Conservation (phyloP, 768 basidiomycete species). For the Gelatoporia subvermispora region DNA sequence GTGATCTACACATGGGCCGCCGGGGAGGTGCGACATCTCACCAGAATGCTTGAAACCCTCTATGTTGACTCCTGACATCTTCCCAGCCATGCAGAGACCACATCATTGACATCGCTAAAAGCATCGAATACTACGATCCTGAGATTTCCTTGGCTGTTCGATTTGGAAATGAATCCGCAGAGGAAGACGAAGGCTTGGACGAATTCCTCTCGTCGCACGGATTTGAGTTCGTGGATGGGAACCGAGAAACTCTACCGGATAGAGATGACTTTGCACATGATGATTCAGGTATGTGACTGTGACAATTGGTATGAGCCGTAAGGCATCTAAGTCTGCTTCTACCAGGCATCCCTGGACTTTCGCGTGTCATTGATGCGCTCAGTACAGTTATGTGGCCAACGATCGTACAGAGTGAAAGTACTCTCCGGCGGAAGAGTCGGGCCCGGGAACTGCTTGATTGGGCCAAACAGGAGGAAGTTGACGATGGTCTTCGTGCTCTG, state of each 20-base stretch:
- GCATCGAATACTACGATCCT: slow-evolving; percentile 48
- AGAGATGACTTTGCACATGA: slow-evolving; percentile 16
- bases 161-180: slow-evolving; percentile 29
- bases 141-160: slow-evolving; percentile 73
- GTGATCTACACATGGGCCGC: slow-evolving; percentile 67
- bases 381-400: slow-evolving; percentile 90
- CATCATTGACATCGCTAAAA: slow-evolving; percentile 43
- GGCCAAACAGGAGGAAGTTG: slow-evolving; percentile 33
- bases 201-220: slow-evolving; percentile 62
- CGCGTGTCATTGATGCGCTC: slow-evolving; percentile 71
- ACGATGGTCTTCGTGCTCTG: slow-evolving; percentile 32
- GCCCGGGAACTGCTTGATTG: slow-evolving; percentile 35
- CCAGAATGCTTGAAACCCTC: too few relatives aligned
- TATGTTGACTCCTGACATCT: background rate
- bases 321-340: too few relatives aligned
- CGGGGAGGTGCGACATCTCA: slow-evolving; percentile 57
- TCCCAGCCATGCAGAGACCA: slow-evolving; percentile 55
- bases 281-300: slow-evolving; percentile 13
- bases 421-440: slow-evolving; percentile 23
- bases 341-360: slow-evolving; percentile 38
- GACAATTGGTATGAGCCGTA: background rate
- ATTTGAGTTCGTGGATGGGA: slow-evolving; percentile 73
- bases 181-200: slow-evolving; percentile 56
- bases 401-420: slow-evolving; percentile 44
- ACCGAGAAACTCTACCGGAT: slow-evolving; percentile 17